Evolutionary conservation across 305 asterid genomes (phyloP).

Genomic region (Salvia sclarea): DNA sequence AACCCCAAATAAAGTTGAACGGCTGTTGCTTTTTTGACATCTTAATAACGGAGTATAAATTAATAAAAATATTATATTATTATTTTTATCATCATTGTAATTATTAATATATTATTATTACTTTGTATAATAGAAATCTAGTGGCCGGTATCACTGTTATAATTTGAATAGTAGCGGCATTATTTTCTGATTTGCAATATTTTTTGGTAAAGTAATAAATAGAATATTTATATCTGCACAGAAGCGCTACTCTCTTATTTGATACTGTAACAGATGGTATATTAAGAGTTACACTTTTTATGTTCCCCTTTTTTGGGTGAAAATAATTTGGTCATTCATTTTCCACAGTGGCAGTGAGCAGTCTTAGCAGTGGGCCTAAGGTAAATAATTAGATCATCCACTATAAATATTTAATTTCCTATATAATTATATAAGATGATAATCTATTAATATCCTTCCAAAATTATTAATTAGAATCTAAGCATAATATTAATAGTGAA

Average conservation of each 20-base stretch:
- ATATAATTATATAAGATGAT: too few relatives aligned
- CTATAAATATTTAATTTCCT: background rate
- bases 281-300: conserved; percentile 12
- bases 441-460: background rate
- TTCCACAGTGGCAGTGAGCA: conserved; percentile 10
- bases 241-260: conserved; percentile 34
- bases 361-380: background rate
- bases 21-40: conserved; percentile 14
- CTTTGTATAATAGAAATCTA: conserved; percentile 15
- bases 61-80: background rate
- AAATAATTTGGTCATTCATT: conserved; percentile 28
- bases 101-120: conserved; percentile 21
- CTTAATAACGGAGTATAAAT: background rate
- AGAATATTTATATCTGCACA: conserved; percentile 29
- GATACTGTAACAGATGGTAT: conserved; percentile 7
- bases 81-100: conserved; percentile 9
- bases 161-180: conserved; percentile 14
- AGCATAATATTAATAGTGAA: too few relatives aligned
- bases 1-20: background rate
- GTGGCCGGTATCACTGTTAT: background rate
- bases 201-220: conserved; percentile 31
- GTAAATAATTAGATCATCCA: conserved; percentile 13
- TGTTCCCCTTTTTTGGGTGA: background rate
- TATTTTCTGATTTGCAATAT: conserved; percentile 16
- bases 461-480: too few relatives aligned